Base-by-base conservation (phyloP, 169 alveolate genomes). In the Plasmodium inui region DNA sequence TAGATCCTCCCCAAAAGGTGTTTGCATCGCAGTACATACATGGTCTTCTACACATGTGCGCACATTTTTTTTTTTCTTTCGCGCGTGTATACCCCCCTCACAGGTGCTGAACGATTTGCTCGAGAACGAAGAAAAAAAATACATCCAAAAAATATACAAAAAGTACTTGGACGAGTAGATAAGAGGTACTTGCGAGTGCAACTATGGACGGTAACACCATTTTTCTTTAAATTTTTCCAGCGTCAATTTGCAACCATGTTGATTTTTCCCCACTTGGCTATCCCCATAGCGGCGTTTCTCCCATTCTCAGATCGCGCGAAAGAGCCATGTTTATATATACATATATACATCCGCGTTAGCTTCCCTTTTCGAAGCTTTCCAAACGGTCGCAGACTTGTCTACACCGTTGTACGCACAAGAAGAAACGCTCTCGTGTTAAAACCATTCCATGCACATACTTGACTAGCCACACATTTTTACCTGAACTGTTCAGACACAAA, bases 51-150 rank as follows among this genome's bases (percentile, higher is more conserved):
- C 39, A 34, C 39, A 2, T 34, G 39, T 34, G 57, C n/a, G 53
- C 6, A 5, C 10, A n/a, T 9, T 12, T 30, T 73, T 37, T 32
- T 37, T 32, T 73, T 30, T 22, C 12, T 37, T 81, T 34, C 53
- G 6, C 44, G 37, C 57, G 19, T 32, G 78, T 78, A 39, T 22
- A 37, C 57, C 37, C 17, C 44, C 70, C 81, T 46, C 26, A 17
- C 55, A 86, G 93, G 93, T 86, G 80, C 70, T 86, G 71, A 86
- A 74, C 50, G 93, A 86, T 12, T 57, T 86, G 26, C 39, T 86
- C 74, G 93, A 86, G 34, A 86, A 39, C 44, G 93, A 86, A 86
- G 93, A 86, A 86, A 86, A 86, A 41, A 22, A 76, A 14, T 86
- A 86, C 50, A 74, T 86, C 26, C 19, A 78, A 78, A 86, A 76